A percentile compares a stretch with the other conserved stretches of the same genome.
Evolutionary conservation across 208 protist genomes (phyloP).

Genomic region (Trypanosomatidae sp.): DNA sequence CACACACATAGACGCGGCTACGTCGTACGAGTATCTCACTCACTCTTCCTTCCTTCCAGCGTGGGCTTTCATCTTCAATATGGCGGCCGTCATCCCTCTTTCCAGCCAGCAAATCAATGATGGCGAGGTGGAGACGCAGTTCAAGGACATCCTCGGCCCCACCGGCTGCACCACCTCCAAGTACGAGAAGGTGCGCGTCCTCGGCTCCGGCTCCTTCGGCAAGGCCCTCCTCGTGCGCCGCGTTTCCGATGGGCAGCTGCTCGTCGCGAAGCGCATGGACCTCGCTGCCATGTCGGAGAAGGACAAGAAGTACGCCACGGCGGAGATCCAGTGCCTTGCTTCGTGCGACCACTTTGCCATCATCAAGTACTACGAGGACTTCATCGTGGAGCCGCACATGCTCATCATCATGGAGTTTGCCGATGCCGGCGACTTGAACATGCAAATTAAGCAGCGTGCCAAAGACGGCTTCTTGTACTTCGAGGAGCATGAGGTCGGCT

Average conservation of each 20-base stretch:
- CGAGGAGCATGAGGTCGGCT: constrained; percentile 75
- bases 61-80: neutral
- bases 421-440: constrained; percentile 80
- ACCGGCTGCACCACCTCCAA: constrained; percentile 33
- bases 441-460: constrained; percentile 74
- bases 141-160: constrained; percentile 44
- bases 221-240: constrained; percentile 67
- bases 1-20: too few species aligned
- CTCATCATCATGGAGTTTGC: constrained; percentile 92
- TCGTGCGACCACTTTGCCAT: constrained; percentile 82
- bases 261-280: constrained; percentile 88
- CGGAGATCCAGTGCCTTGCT: constrained; percentile 90
- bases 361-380: constrained; percentile 84
- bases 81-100: constrained; percentile 36
- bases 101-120: constrained; percentile 30
- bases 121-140: constrained; percentile 18
- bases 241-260: constrained; percentile 63
- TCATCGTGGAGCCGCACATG: constrained; percentile 65
- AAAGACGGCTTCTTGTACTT: constrained; percentile 57
- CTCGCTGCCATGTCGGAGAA: constrained; percentile 61
- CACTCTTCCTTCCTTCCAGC: neutral
- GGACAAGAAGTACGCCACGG: constrained; percentile 73
- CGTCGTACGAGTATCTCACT: too few species aligned
- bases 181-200: constrained; percentile 46
- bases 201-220: constrained; percentile 91